Evolutionary conservation across 306 rosid species (phyloP), one percentile per base, ranked within the genome.

Genomic region (Cercis canadensis): DNA sequence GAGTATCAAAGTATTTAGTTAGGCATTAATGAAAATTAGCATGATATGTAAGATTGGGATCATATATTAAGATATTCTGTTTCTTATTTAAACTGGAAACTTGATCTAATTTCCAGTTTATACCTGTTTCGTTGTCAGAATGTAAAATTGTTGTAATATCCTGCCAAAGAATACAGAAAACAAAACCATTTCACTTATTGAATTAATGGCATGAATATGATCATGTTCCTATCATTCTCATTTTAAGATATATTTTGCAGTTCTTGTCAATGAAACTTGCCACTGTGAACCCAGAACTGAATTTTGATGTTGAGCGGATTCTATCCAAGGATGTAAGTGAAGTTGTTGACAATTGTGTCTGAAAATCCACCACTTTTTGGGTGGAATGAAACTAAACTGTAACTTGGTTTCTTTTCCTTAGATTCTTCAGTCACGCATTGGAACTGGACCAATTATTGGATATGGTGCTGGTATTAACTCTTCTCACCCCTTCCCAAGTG

Each of bases 251-350:
- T 65, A 7, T 54, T 75, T 53, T 83, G 82, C 93, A 95, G 99
- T 95, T 95, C 73, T 74, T 95, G 83, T 95, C 99, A 45, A 95
- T 92, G 99, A 95, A 95, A 82, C 97, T 95, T 16, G 96, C 99
- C 19, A 92, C 99, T 1, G 99, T 92, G 81, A 89, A 92, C 77
- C 97, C 97, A 2, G 99, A 95, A 75, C 58, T 92, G 80, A 89
- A 86, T 82, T 62, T 95, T 17, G 96, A 95, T 46, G 79, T 86
- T 14, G 99, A 95, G 7, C 67, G 95, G 79, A 81, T 92, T 77
- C 79, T 95, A 72, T 86, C 99, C 50, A 92, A 92, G 78, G 99
- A 95, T 77, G 99, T 89, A 81, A 87, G 99, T 80, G 65, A 76
- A 66, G 62, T 8, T 66, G 56, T 34, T 29, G 41, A 53, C 34